Evolutionary conservation across 75 land plant species (phyloP).

Genomic region (Isoetes taiwanensis): DNA sequence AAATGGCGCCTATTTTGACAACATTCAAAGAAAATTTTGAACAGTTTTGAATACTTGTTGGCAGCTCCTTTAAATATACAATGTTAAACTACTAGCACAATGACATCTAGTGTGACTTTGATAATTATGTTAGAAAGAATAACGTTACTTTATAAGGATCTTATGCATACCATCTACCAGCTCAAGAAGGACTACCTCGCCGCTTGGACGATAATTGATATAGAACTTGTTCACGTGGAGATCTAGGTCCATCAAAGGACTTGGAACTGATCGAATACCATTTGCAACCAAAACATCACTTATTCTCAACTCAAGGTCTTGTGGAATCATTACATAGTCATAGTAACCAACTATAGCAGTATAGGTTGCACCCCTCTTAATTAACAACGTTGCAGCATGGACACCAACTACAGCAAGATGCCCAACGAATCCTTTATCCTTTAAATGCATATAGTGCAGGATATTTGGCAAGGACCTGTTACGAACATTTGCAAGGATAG

Average conservation of each 20-base stretch:
- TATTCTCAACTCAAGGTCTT: slow-evolving; percentile 74
- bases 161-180: no score
- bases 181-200: slow-evolving; percentile 57
- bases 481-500: no score
- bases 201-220: slow-evolving; percentile 85
- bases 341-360: slow-evolving; percentile 77
- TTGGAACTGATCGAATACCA: slow-evolving; percentile 55
- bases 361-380: slow-evolving; percentile 84
- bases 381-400: slow-evolving; percentile 74
- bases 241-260: slow-evolving; percentile 41
- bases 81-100: no score
- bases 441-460: slow-evolving; percentile 80
- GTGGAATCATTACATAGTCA: slow-evolving; percentile 86
- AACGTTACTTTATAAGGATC: neutral
- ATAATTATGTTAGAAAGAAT: no score
- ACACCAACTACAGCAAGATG: slow-evolving; percentile 93
- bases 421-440: slow-evolving; percentile 86
- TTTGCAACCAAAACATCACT: slow-evolving; percentile 75
- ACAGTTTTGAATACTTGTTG: no score
- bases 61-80: no score
- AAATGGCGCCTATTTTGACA: no score
- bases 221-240: slow-evolving; percentile 74
- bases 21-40: no score
- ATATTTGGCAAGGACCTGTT: slow-evolving; percentile 64
- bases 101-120: neutral